Evolutionary conservation across 345 rosid species (phyloP).

Genomic region (Populus nigra): DNA sequence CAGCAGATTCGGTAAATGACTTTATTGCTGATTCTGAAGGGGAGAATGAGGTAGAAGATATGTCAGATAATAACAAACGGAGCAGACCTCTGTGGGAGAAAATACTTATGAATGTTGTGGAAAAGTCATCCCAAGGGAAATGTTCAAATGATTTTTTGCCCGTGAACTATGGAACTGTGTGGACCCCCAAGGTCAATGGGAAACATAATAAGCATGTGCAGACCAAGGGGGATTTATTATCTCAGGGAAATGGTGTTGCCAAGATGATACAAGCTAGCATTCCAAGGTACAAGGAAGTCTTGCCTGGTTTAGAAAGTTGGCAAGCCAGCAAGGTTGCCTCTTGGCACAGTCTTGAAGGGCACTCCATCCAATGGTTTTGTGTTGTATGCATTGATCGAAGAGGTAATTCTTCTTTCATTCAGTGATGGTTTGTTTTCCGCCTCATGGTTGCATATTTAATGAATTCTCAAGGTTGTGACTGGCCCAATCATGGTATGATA

Average conservation of each 20-base stretch:
- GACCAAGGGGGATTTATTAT: conserved; percentile 40
- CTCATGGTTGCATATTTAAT: too few relatives aligned
- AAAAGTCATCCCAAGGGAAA: conserved; percentile 42
- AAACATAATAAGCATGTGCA: conserved; percentile 68
- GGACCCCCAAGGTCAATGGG: conserved; percentile 81
- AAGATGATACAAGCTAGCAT: conserved; percentile 58
- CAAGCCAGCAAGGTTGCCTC: conserved; percentile 74
- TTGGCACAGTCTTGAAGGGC: conserved; percentile 94
- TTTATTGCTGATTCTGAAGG: conserved; percentile 70
- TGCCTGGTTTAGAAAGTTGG: conserved; percentile 88
- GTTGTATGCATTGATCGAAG: conserved; percentile 81
- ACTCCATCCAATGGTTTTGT: conserved; percentile 83
- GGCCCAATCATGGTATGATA: too few relatives aligned
- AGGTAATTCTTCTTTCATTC: conserved; percentile 46
- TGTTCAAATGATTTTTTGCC: conserved; percentile 30
- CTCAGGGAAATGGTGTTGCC: conserved; percentile 66
- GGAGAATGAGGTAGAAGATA: conserved; percentile 60
- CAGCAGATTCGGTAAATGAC: conserved; percentile 63
- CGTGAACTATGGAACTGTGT: conserved; percentile 41
- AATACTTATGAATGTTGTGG: conserved; percentile 50
- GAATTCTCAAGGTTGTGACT: too few relatives aligned
- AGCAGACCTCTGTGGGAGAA: conserved; percentile 67
- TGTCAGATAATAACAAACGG: conserved; percentile 39
- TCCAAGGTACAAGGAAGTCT: conserved; percentile 68
- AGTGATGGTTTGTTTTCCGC: neutral